Evolutionary conservation across 495 filamentous ascomycete species (phyloP).

Genomic region (Pyrenula massariospora): DNA sequence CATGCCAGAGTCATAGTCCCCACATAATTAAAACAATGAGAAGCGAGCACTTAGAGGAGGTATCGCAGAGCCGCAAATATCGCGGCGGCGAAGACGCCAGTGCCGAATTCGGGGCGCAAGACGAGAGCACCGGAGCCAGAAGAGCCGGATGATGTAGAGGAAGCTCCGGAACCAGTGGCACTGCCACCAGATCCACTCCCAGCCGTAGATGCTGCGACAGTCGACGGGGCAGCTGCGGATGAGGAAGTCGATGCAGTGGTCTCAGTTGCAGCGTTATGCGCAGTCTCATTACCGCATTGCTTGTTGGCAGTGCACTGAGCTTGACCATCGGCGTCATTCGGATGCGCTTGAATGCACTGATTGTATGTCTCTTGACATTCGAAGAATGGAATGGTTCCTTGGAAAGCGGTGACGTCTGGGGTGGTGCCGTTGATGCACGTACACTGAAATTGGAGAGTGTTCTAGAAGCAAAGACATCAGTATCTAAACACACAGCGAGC

Average conservation of each 20-base stretch:
- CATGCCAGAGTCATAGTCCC: not conserved
- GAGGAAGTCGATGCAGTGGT: conserved; percentile 11
- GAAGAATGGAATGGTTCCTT: conserved; percentile 43
- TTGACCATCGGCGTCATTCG: conserved; percentile 30
- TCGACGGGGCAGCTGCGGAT: conserved; percentile 10
- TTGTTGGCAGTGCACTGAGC: conserved; percentile 27
- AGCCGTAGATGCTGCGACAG: conserved; percentile 10
- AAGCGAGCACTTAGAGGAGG: conserved; percentile 37
- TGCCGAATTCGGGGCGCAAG: conserved; percentile 35
- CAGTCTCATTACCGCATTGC: conserved; percentile 36
- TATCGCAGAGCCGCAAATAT: conserved; percentile 36
- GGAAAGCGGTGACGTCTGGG: conserved; percentile 40
- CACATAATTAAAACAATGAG: not conserved
- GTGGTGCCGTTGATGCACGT: conserved; percentile 36
- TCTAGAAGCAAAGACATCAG: conserved; percentile 15
- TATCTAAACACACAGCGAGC: conserved; percentile 1
- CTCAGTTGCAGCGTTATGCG: conserved; percentile 18
- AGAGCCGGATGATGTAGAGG: conserved; percentile 18
- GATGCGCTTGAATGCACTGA: conserved; percentile 37
- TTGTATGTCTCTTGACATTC: conserved; percentile 37
- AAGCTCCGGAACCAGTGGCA: conserved; percentile 13
- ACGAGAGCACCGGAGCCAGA: conserved; percentile 21
- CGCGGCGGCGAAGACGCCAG: conserved; percentile 33
- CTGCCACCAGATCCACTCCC: conserved; percentile 13
- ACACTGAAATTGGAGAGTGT: conserved; percentile 39